phyloP scores from a whole-genome alignment of 2,329 filamentous ascomycete genomes.

The Aphanocladium album region DNA sequence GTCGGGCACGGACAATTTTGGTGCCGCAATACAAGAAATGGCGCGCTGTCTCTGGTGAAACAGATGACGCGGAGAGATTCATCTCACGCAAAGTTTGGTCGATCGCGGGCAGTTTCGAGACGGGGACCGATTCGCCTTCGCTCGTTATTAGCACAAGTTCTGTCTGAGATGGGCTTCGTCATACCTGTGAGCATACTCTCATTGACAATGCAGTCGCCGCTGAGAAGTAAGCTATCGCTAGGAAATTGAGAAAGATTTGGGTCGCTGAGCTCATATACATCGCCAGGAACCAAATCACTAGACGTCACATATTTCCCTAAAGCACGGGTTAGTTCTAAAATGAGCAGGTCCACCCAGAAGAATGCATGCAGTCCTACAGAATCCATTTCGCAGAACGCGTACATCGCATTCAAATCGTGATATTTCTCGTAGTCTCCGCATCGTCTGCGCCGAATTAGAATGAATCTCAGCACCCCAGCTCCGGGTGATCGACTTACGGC shows the following conservation, averaged over 20 bases:
- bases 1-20: constrained; percentile 84
- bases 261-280: constrained; percentile 95
- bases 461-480: not conserved
- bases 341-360: not conserved
- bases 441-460: constrained; percentile 53
- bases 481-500: constrained; percentile 49
- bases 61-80: constrained; percentile 73
- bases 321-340: not conserved
- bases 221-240: constrained; percentile 84
- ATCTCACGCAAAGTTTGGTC: constrained; percentile 73
- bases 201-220: constrained; percentile 96
- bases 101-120: constrained; percentile 82
- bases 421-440: constrained; percentile 84
- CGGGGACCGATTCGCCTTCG: constrained; percentile 83
- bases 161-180: constrained; percentile 26
- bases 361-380: constrained; percentile 57
- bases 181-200: constrained; percentile 89
- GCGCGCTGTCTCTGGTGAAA: constrained; percentile 76
- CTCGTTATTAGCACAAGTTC: constrained; percentile 9
- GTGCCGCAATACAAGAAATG: constrained; percentile 94
- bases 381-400: constrained; percentile 86
- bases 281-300: constrained; percentile 84
- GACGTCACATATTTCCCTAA: constrained; percentile 79
- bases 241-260: constrained; percentile 83
- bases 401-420: constrained; percentile 95